Percentiles rank a stretch among this genome's conserved stretches.
Conservation (phyloP, 2,329 filamentous ascomycete species). For the Phyllosticta citribraziliensis region DNA sequence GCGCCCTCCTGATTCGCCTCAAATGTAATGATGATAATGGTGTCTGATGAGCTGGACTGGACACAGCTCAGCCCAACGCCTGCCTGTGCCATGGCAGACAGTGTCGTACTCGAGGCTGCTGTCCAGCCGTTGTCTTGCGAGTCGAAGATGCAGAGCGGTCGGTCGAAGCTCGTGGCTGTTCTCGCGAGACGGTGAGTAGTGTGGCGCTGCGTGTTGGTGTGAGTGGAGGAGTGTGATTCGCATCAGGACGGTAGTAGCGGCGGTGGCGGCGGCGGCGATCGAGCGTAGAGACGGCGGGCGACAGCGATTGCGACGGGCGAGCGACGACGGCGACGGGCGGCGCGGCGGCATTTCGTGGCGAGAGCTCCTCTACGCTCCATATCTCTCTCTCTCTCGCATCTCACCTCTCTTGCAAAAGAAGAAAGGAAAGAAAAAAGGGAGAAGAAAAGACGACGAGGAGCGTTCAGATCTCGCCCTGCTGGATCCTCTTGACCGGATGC, state of each 20-base stretch:
- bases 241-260: not conserved
- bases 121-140: too few species aligned
- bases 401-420: not conserved
- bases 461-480: conserved; percentile 11
- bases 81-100: too few species aligned
- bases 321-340: not conserved
- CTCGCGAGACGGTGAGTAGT: too few species aligned
- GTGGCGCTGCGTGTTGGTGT: not conserved
- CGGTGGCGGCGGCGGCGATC: not conserved
- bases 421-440: not conserved
- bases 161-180: too few species aligned
- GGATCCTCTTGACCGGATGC: conserved; percentile 69
- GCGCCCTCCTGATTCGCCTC: too few species aligned
- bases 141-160: too few species aligned
- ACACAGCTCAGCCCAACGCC: too few species aligned
- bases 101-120: too few species aligned
- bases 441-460: not conserved
- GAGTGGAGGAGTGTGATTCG: too few species aligned
- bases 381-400: not conserved
- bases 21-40: too few species aligned
- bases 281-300: not conserved
- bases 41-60: too few species aligned
- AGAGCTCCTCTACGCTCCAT: not conserved
- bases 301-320: not conserved
- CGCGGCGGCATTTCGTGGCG: not conserved